These are phyloP conservation scores for Ambrosia trifida DNA, from an alignment of 129 eudicot genomes.

Conservation along the genomic window DNA sequence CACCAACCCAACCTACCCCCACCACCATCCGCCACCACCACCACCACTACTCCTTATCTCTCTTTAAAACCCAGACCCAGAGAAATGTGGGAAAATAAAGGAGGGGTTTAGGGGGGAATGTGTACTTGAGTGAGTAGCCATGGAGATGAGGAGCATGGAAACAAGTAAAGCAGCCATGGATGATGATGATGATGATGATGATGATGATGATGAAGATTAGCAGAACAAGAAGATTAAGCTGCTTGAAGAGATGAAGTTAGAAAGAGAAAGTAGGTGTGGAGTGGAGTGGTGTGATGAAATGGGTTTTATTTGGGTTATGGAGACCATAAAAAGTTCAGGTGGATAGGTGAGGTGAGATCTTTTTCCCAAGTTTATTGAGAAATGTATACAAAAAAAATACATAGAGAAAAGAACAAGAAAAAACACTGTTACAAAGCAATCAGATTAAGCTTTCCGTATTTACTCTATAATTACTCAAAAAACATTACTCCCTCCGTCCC, in stretches of 20 bases:
- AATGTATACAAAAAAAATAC: no score
- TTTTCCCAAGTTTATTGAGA: no score
- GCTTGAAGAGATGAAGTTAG: slow-evolving; percentile 15
- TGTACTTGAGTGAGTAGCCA: slow-evolving; percentile 69
- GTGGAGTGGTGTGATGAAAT: neutral
- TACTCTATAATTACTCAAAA: no score
- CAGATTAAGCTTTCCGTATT: no score
- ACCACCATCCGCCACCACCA: no score
- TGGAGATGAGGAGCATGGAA: slow-evolving; percentile 47
- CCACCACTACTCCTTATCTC: no score
- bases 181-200: neutral
- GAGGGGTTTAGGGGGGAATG: neutral
- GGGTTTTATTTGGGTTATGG: slow-evolving; percentile 8
- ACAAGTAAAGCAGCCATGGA: slow-evolving; percentile 48
- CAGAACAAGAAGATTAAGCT: slow-evolving; percentile 7
- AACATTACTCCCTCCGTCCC: no score
- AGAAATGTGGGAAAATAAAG: neutral
- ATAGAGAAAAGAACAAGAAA: no score
- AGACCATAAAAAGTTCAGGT: slow-evolving; percentile 15
- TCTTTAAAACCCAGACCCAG: no score
- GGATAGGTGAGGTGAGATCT: neutral
- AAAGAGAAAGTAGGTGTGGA: slow-evolving; percentile 13
- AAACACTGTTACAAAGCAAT: no score
- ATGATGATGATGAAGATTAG: neutral
- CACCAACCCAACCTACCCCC: no score